Evolutionary conservation across 805 yeast genomes (phyloP).

Genomic region (Grigorovia yakushimaensis): DNA sequence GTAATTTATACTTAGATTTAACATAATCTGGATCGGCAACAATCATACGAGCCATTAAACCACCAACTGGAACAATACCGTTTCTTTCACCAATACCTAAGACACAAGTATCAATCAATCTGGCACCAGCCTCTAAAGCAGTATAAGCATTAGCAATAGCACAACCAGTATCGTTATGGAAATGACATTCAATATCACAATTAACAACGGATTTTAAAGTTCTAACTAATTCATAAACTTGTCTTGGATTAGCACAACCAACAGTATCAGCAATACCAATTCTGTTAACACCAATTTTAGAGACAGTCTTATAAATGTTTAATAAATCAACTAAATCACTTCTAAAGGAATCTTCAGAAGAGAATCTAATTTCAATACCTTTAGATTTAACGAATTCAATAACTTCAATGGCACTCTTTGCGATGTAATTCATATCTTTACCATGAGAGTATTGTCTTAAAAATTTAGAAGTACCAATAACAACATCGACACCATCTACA

Average conservation of each 20-base stretch:
- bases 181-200: constrained; percentile 97
- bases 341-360: constrained; percentile 96
- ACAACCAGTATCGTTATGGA: constrained; percentile 98
- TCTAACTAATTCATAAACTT: constrained; percentile 91
- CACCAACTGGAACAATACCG: constrained; percentile 96
- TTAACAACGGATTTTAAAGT: constrained; percentile 88
- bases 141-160: constrained; percentile 98
- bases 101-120: constrained; percentile 86
- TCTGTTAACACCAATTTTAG: constrained; percentile 94
- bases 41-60: constrained; percentile 98
- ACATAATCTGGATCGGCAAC: constrained; percentile 97
- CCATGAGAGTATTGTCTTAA: constrained; percentile 93
- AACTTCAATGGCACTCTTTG: constrained; percentile 91
- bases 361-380: constrained; percentile 93
- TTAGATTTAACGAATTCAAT: constrained; percentile 94
- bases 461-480: constrained; percentile 93
- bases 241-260: constrained; percentile 98
- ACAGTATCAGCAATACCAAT: constrained; percentile 99
- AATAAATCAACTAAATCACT: constrained; percentile 90
- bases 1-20: constrained; percentile 84
- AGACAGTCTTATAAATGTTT: constrained; percentile 93
- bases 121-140: constrained; percentile 96
- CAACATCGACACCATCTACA: constrained; percentile 98
- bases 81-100: constrained; percentile 98
- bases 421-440: constrained; percentile 96